Evolutionary conservation across 768 basidiomycete species (phyloP), one percentile per base, ranked within the genome.

Genomic region (Cyclocybe cylindracea): DNA sequence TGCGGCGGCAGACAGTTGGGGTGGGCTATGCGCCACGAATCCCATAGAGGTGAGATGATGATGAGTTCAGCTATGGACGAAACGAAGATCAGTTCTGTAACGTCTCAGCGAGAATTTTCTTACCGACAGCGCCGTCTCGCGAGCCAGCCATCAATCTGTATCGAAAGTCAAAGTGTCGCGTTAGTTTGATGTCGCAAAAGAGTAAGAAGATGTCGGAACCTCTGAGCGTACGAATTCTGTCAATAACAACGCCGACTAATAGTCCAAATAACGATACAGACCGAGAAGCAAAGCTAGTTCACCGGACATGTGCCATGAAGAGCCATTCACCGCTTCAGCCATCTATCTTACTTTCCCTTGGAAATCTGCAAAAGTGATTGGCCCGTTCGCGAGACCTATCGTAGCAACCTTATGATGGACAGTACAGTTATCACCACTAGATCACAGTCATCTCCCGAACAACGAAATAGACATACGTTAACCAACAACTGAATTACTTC

Each of bases 11-110:
- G 72, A 82, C n/a, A n/a, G 57, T 86, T 85, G 2, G 84, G 84
- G n/a, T 0, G 72, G 59, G 32, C 75, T 80, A 55, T 85, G 78
- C 0, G 78, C 77, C 7, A 82, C 72, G 57, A 84, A 75, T 7
- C 73, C 83, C 84, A 85, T 86, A 0, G 80, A 79, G 1, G 80
- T 74, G 62, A 85, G 49, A 86, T 75, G 14, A 82, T 76, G 13
- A 73, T 46, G 5, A 85, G 58, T 85, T 84, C 49, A 85, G 59
- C 83, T 84, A 44, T 18, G 5, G n/a, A 33, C 14, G 19, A 7
- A 31, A 2, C n/a, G 4, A 13, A 38, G 18, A 45, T 44, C 18
- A 36, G 18, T 24, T 42, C 24, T 5, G 0, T 31, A 44, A 1
- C 19, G 11, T 13, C 11, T 41, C 29, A 19, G 9, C 4, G 8